These are phyloP conservation scores for Dictyostelium firmibasis DNA, from an alignment of 78 protist species.

Conservation along the genomic window DNA sequence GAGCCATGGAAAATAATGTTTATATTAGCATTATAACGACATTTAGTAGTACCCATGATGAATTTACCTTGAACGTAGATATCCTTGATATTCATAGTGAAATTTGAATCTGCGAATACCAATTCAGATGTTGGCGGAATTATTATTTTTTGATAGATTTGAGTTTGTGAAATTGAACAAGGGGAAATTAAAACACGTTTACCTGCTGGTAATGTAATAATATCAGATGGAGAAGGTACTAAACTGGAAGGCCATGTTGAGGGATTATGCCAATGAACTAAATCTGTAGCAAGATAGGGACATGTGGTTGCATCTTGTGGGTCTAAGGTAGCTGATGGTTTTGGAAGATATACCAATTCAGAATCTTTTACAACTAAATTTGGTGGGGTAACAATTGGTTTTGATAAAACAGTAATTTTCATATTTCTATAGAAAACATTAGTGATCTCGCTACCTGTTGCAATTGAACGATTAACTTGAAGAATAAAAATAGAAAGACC, in stretches of 20 bases:
- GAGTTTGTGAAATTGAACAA: conserved; percentile 33
- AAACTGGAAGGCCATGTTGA: conserved; percentile 28
- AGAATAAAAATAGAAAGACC: neutral
- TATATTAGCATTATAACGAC: conserved; percentile 30
- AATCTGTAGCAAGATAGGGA: conserved; percentile 23
- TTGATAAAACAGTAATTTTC: neutral
- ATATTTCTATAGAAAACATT: neutral
- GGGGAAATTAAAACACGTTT: conserved; percentile 32
- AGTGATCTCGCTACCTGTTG: neutral
- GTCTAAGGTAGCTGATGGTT: neutral
- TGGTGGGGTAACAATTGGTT: neutral
- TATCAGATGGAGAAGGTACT: conserved; percentile 17
- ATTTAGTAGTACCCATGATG: conserved; percentile 22
- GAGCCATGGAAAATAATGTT: conserved; percentile 41
- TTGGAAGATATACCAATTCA: neutral
- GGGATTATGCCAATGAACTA: conserved; percentile 67
- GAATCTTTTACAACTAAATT: conserved; percentile 3
- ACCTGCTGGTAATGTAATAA: conserved; percentile 22
- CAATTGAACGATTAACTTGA: neutral
- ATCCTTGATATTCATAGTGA: conserved; percentile 19
- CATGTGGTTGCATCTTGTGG: conserved; percentile 24
- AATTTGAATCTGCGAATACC: conserved; percentile 25
- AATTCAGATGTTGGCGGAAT: conserved; percentile 22
- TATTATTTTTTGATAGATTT: conserved; percentile 17
- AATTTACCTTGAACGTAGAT: conserved; percentile 47